Base-by-base conservation (phyloP, 352 stramenopile species). In the Phytophthora sp. region DNA sequence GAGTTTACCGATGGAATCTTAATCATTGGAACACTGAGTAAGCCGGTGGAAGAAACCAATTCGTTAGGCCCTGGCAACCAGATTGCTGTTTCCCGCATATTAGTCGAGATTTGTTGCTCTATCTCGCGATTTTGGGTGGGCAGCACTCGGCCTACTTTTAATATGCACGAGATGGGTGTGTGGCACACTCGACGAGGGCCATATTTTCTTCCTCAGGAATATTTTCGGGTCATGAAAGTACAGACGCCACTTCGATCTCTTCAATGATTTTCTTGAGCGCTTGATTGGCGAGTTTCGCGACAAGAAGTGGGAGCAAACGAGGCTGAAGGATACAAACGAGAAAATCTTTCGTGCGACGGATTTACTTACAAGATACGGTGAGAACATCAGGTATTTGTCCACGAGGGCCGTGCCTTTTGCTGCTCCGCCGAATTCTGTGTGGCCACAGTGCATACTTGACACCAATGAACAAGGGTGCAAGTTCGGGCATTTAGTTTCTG, bases 51-150 rank as follows among this genome's bases (percentile, higher is more conserved):
- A n/a, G n/a, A n/a, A n/a, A n/a, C n/a, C n/a, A n/a, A n/a, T n/a
- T n/a, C n/a, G n/a, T n/a, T n/a, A n/a, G n/a, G n/a, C n/a, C n/a
- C n/a, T 69, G 60, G 54, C 4, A 64, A 27, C 44, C 46, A 23
- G 57, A 37, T 21, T 69, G 51, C 23, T 48, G 57, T 49, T 73
- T 73, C 10, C 55, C 67, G n/a, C n/a, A n/a, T n/a, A 7, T 13
- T 27, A 34, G 59, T 76, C 1, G 32, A 66, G 69, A 77, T 21
- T 11, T 78, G 43, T 12, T 78, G 52, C 54, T 78, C 38, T 75
- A 78, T 24, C 30, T 78, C 18, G 50, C 61, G 17, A 35, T 78
- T 18, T 37, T 78, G 31, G 66, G 54, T 3, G 70, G 70, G 7
- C 72, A 76, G 15, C 69, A 41, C n/a, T 50, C 62, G 7, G 27